Evolutionary conservation across 768 basidiomycete species (phyloP).

Genomic region (Termitomyces sp.): DNA sequence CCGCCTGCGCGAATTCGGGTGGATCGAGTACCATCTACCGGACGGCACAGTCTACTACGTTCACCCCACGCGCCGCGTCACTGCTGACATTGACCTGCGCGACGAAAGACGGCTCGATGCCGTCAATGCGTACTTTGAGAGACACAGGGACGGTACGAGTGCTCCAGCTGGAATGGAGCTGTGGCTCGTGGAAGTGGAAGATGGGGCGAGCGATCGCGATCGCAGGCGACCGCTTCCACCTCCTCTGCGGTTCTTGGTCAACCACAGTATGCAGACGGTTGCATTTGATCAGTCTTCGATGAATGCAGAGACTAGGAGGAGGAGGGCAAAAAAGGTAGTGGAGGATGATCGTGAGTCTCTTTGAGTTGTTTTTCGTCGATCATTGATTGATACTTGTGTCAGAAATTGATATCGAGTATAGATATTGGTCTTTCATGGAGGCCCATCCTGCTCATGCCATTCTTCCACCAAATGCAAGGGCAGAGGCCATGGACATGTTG

Average conservation of each 20-base stretch:
- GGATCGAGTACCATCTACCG: conserved; percentile 74
- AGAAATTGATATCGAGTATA: conserved; percentile 73
- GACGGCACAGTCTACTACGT: conserved; percentile 67
- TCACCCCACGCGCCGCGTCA: conserved; percentile 53
- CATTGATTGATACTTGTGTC: neutral
- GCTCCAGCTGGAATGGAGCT: conserved; percentile 42
- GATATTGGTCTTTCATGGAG: conserved; percentile 81
- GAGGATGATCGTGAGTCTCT: conserved; percentile 41
- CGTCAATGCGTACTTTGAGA: conserved; percentile 43
- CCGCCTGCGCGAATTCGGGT: conserved; percentile 53
- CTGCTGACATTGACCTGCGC: conserved; percentile 70
- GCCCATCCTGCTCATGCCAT: conserved; percentile 68
- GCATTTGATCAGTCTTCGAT: conserved; percentile 35
- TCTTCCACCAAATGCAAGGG: conserved; percentile 48
- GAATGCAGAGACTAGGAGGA: conserved; percentile 17
- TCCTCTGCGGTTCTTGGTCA: conserved; percentile 53
- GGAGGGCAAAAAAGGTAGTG: conserved; percentile 17
- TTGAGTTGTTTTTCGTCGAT: neutral
- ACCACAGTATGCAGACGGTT: conserved; percentile 55
- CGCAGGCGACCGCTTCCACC: conserved; percentile 25
- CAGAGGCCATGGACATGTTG: conserved; percentile 69
- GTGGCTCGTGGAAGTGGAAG: conserved; percentile 56
- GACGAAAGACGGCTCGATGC: conserved; percentile 41
- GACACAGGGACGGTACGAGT: conserved; percentile 22
- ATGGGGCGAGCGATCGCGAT: conserved; percentile 13